A percentile compares a stretch with the other conserved stretches of the same genome.
Evolutionary conservation across 345 rosid genomes (phyloP).

Genomic region (Triadica sebifera): DNA sequence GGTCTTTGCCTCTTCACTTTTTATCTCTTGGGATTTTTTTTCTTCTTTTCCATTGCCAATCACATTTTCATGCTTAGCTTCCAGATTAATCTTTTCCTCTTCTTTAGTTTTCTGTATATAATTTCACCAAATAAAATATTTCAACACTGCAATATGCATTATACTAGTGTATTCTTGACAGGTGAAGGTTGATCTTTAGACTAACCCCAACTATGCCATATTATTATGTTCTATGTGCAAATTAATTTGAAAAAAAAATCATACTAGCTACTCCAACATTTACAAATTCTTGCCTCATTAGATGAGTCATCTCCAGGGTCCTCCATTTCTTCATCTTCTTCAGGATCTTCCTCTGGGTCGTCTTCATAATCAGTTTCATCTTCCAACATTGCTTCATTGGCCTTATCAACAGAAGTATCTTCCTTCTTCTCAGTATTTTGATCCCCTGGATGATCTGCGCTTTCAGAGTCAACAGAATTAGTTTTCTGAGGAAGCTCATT

Average conservation of each 20-base stretch:
- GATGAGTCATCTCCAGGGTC: slow-evolving; percentile 51
- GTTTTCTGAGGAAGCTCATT: slow-evolving; percentile 47
- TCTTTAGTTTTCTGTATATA: slow-evolving; percentile 38
- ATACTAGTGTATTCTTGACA: too few species aligned
- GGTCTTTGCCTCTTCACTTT: slow-evolving; percentile 39
- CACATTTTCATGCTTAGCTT: slow-evolving; percentile 32
- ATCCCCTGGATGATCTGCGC: slow-evolving; percentile 25
- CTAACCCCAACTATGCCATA: not conserved
- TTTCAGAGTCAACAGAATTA: slow-evolving; percentile 34
- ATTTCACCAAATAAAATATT: slow-evolving; percentile 4
- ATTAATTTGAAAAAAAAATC: not conserved
- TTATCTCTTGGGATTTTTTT: slow-evolving; percentile 34
- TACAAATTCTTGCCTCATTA: slow-evolving; percentile 46
- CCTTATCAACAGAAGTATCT: slow-evolving; percentile 31
- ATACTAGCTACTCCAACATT: not conserved
- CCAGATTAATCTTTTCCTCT: slow-evolving; percentile 37
- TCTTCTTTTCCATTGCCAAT: slow-evolving; percentile 29
- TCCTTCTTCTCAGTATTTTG: slow-evolving; percentile 28
- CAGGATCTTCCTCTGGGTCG: slow-evolving; percentile 61
- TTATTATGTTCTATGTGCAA: not conserved
- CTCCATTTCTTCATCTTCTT: slow-evolving; percentile 36
- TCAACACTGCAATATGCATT: not conserved
- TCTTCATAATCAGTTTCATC: slow-evolving; percentile 45
- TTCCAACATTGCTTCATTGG: slow-evolving; percentile 38
- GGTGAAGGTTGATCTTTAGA: not conserved